phyloP scores from a whole-genome alignment of 2,329 filamentous ascomycete genomes.

The Curvularia sp. region DNA sequence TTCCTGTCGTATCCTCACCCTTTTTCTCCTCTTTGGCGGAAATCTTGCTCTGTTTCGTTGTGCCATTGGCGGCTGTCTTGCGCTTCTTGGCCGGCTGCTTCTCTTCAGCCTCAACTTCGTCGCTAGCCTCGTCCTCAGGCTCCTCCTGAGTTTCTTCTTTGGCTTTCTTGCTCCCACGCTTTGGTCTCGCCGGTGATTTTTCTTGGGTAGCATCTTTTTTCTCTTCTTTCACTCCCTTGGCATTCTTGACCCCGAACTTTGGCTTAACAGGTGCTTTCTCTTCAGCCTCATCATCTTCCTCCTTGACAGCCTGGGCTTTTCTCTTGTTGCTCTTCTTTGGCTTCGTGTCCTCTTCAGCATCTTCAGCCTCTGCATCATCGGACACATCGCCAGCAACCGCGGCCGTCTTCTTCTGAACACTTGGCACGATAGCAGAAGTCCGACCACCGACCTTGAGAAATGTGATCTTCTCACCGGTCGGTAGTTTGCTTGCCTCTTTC shows the following conservation, averaged over 20 bases:
- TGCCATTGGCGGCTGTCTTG: conserved; percentile 26
- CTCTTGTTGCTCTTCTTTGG: conserved; percentile 47
- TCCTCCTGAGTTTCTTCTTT: conserved; percentile 28
- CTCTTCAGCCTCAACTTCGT: conserved; percentile 28
- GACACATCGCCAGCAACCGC: conserved; percentile 63
- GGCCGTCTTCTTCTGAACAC: conserved; percentile 81
- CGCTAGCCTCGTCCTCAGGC: conserved; percentile 33
- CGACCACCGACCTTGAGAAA: conserved; percentile 90
- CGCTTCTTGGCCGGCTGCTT: conserved; percentile 34
- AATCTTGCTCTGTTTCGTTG: conserved; percentile 24
- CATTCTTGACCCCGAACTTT: conserved; percentile 34
- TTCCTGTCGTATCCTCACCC: conserved; percentile 23
- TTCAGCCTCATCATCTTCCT: conserved; percentile 29
- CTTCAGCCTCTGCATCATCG: conserved; percentile 38
- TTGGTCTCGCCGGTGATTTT: conserved; percentile 18
- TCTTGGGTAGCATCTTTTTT: conserved; percentile 33
- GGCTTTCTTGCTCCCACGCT: conserved; percentile 11
- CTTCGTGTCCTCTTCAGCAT: conserved; percentile 32
- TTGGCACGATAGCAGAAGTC: conserved; percentile 87
- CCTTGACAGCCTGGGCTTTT: conserved; percentile 39
- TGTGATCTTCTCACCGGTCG: conserved; percentile 82
- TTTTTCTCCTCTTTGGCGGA: conserved; percentile 17
- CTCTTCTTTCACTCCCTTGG: conserved; percentile 32
- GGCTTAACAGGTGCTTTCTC: conserved; percentile 22
- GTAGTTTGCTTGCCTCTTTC: conserved; percentile 72